A percentile compares a stretch with the other conserved stretches of the same genome.
These are phyloP conservation scores for Trametes elegans DNA, from an alignment of 768 basidiomycete genomes.

Conservation along the genomic window DNA sequence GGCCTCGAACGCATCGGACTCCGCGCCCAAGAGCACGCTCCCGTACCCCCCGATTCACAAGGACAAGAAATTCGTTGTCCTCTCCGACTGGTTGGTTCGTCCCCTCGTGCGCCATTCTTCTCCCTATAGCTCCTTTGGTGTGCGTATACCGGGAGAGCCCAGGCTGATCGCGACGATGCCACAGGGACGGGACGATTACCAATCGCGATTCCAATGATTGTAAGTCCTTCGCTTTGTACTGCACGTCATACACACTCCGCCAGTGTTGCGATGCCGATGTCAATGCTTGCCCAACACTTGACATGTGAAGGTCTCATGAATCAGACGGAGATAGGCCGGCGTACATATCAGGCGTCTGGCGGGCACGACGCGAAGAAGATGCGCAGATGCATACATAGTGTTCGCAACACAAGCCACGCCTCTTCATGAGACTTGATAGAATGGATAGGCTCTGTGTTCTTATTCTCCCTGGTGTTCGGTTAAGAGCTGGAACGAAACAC, in stretches of 20 bases:
- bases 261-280: too few species aligned
- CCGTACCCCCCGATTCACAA: constrained; percentile 79
- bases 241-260: not conserved
- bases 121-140: not conserved
- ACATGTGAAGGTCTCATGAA: too few species aligned
- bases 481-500: too few species aligned
- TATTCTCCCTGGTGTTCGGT: too few species aligned
- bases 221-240: constrained; percentile 36
- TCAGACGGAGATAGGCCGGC: too few species aligned
- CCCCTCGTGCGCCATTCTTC: not conserved
- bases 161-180: not conserved
- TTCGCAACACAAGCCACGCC: too few species aligned
- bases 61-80: constrained; percentile 80
- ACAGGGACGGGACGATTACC: constrained; percentile 92
- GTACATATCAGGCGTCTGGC: too few species aligned
- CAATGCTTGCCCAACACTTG: too few species aligned
- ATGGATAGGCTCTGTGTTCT: too few species aligned
- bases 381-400: too few species aligned
- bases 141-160: not conserved
- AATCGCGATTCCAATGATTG: constrained; percentile 92
- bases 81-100: constrained; percentile 78
- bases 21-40: constrained; percentile 59
- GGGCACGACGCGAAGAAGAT: too few species aligned
- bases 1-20: constrained; percentile 16
- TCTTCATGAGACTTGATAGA: too few species aligned